phyloP scores from a whole-genome alignment of 805 yeast species.

The Metschnikowia anglica region DNA sequence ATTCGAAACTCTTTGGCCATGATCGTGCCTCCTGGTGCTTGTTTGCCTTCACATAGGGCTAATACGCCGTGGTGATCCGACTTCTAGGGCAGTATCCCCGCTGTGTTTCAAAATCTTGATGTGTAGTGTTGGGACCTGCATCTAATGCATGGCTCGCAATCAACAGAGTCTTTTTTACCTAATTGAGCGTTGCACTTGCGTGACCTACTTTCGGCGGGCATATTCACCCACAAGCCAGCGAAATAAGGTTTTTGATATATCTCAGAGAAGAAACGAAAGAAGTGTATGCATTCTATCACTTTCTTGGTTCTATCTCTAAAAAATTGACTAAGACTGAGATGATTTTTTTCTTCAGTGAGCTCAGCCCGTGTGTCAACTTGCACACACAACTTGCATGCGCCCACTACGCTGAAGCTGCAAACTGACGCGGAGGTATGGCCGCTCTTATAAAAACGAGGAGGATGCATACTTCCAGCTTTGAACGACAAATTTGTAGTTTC shows the following conservation, averaged over 20 bases:
- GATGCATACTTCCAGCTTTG: not conserved
- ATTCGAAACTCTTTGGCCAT: no score
- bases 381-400: slow-evolving; percentile 9
- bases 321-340: not conserved
- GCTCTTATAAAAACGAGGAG: slow-evolving; percentile 3
- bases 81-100: not conserved
- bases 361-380: slow-evolving; percentile 6
- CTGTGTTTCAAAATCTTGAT: slow-evolving; percentile 10
- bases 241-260: not conserved
- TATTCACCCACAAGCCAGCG: not conserved
- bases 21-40: no score
- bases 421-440: slow-evolving; percentile 8
- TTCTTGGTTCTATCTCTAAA: no score
- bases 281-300: no score
- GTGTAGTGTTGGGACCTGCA: slow-evolving; percentile 12
- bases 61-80: not conserved
- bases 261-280: no score
- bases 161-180: slow-evolving; percentile 10
- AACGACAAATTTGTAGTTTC: slow-evolving; percentile 1
- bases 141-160: not conserved
- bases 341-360: not conserved
- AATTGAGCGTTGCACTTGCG: slow-evolving; percentile 1
- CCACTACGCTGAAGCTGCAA: slow-evolving; percentile 7
- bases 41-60: no score
- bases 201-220: not conserved